Percentiles rank a stretch among this genome's conserved stretches.
phyloP scores from a whole-genome alignment of 2,329 filamentous ascomycete species.

The Ploettnerulaceae sp. region DNA sequence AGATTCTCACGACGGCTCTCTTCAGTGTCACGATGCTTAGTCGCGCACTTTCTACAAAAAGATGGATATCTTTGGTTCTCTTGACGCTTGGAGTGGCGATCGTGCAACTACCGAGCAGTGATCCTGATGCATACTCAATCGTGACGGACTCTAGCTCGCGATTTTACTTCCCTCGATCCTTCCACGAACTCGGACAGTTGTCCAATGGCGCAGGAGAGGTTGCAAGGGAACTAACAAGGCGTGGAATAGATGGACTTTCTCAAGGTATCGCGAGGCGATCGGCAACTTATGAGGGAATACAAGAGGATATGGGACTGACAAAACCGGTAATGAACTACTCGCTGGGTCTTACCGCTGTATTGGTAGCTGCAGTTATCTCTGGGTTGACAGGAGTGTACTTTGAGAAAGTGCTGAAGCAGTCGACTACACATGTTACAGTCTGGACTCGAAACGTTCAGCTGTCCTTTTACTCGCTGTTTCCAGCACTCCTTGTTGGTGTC shows the following conservation, averaged over 20 bases:
- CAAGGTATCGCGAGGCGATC: conserved; percentile 60
- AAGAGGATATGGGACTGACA: conserved; percentile 51
- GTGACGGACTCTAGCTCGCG: conserved; percentile 53
- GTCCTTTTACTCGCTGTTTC: conserved; percentile 89
- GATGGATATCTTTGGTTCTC: conserved; percentile 76
- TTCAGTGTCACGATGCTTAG: conserved; percentile 79
- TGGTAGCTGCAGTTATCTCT: conserved; percentile 73
- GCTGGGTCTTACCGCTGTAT: conserved; percentile 71
- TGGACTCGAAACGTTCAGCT: conserved; percentile 96
- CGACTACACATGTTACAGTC: conserved; percentile 67
- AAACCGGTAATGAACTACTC: conserved; percentile 65
- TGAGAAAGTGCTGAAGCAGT: conserved; percentile 87
- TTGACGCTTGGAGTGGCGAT: conserved; percentile 79
- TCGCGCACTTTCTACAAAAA: conserved; percentile 62
- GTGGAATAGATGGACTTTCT: conserved; percentile 38
- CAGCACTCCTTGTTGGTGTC: conserved; percentile 80
- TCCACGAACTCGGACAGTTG: conserved; percentile 69
- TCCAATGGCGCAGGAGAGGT: conserved; percentile 48
- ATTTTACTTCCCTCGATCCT: conserved; percentile 69
- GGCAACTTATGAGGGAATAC: conserved; percentile 86
- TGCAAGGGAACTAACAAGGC: conserved; percentile 47
- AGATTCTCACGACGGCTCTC: conserved; percentile 82
- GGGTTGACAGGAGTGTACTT: conserved; percentile 83
- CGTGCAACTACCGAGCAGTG: conserved; percentile 69
- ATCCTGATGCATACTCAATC: conserved; percentile 52